Evolutionary conservation across 257 asterid species (phyloP), one percentile per base, ranked within the genome.

Genomic region (Mitragyna speciosa): DNA sequence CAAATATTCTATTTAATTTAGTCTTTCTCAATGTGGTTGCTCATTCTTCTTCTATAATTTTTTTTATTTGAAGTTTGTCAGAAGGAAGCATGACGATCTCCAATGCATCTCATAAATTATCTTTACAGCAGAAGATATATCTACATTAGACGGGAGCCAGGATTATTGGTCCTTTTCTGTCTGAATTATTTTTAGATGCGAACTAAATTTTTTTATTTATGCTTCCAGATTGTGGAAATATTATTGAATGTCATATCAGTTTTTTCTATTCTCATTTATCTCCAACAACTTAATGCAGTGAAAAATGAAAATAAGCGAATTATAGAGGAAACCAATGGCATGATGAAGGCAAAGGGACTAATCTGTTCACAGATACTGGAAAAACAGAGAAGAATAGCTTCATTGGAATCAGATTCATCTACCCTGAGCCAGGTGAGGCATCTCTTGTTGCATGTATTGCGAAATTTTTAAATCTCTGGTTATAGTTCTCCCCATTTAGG

Each of bases 301-400:
- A 93, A 87, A 87, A 84, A 82, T 79, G 93, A 89, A 81, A 86
- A 82, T 26, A 83, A 72, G 86, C 88, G 75, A 73, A 80, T 90
- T 73, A 88, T 82, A 87, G 95, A 87, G 82, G 97, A 89, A 83
- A 75, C 73, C 75, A 86, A 85, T 61, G 76, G 77, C 81, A 89
- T 88, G 82, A 79, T 86, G 83, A 87, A 88, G 81, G 84, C 83
- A 30, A 93, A 87, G 84, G 90, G 89, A 77, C 82, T 87, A 75
- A 86, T 91, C 84, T 85, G 92, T 83, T 80, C 76, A 65, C 82
- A 82, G 87, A 91, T 94, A 82, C 73, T 89, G 89, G 93, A 89
- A 79, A 91, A 85, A 54, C 94, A 87, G 87, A 89, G 84, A 82
- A 92, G 89, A 86, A 74, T 88, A 58, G 81, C 89, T 79, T 84